These are phyloP conservation scores for Saturnispora gosingensis DNA, from an alignment of 805 yeast genomes.

Conservation along the genomic window DNA sequence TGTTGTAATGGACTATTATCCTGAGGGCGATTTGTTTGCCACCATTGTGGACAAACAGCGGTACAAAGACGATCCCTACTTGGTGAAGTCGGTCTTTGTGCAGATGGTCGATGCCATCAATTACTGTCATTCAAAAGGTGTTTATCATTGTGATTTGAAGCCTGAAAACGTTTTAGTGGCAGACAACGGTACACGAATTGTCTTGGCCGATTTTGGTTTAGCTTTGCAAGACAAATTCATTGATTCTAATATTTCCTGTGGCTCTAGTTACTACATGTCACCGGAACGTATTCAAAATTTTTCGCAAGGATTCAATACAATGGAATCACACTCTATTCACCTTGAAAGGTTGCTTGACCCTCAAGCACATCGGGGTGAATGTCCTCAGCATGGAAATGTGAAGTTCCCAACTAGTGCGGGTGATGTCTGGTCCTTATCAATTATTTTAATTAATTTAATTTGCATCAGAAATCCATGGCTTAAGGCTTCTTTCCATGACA, in stretches of 20 bases:
- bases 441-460: slow-evolving; percentile 68
- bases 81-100: slow-evolving; percentile 49
- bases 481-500: slow-evolving; percentile 58
- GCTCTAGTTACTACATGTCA: slow-evolving; percentile 87
- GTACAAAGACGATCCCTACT: slow-evolving; percentile 43
- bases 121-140: slow-evolving; percentile 73
- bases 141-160: slow-evolving; percentile 89
- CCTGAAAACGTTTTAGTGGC: slow-evolving; percentile 85
- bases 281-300: slow-evolving; percentile 59
- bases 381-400: slow-evolving; percentile 22
- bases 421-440: slow-evolving; percentile 83
- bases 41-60: slow-evolving; percentile 70
- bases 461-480: slow-evolving; percentile 91
- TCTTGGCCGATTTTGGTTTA: slow-evolving; percentile 83
- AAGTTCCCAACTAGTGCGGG: slow-evolving; percentile 62
- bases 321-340: slow-evolving; percentile 26
- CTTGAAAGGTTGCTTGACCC: slow-evolving; percentile 20
- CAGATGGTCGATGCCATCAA: slow-evolving; percentile 79
- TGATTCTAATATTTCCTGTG: slow-evolving; percentile 69
- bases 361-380: slow-evolving; percentile 12
- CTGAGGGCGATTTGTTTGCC: slow-evolving; percentile 79
- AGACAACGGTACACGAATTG: slow-evolving; percentile 43
- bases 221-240: slow-evolving; percentile 54
- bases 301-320: slow-evolving; percentile 28
- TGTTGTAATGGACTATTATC: slow-evolving; percentile 77